A percentile compares a stretch with the other conserved stretches of the same genome.
phyloP scores from a whole-genome alignment of 2,329 filamentous ascomycete genomes.

The Beauveria sp. region DNA sequence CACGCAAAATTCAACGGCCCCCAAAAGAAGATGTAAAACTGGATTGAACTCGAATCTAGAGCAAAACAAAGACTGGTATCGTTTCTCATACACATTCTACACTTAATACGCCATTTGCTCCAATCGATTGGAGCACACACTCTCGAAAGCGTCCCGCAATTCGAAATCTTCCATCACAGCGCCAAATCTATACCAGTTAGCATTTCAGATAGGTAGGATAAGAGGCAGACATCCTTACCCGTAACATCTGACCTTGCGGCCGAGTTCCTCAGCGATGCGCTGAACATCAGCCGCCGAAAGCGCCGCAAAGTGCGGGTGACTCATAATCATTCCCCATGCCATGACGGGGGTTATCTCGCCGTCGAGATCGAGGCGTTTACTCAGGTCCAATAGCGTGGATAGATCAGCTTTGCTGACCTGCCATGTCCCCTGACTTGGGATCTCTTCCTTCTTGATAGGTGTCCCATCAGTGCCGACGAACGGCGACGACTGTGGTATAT shows the following conservation, averaged over 20 bases:
- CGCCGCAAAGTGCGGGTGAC: slow-evolving; percentile 60
- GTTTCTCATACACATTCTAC: background rate
- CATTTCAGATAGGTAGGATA: background rate
- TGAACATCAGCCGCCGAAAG: slow-evolving; percentile 63
- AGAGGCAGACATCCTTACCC: slow-evolving; percentile 53
- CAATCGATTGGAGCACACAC: slow-evolving; percentile 32
- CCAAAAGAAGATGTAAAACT: background rate
- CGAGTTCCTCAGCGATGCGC: slow-evolving; percentile 63
- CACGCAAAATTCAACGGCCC: background rate
- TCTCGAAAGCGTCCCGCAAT: slow-evolving; percentile 69
- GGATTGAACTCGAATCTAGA: background rate
- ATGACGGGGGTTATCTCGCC: slow-evolving; percentile 93
- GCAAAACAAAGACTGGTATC: slow-evolving; percentile 8
- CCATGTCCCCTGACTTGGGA: slow-evolving; percentile 60
- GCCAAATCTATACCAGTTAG: slow-evolving; percentile 41
- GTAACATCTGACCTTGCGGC: slow-evolving; percentile 81
- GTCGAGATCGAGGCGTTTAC: slow-evolving; percentile 71
- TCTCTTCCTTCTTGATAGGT: slow-evolving; percentile 21
- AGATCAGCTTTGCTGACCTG: slow-evolving; percentile 71
- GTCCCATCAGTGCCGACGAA: slow-evolving; percentile 39
- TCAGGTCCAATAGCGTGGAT: slow-evolving; percentile 74
- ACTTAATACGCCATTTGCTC: slow-evolving; percentile 10
- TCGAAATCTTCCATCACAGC: slow-evolving; percentile 62
- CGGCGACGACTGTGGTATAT: slow-evolving; percentile 41
- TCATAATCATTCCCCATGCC: slow-evolving; percentile 79